These are phyloP conservation scores for Leucocoprinus birnbaumii DNA, from an alignment of 768 basidiomycete genomes.

Conservation along the genomic window DNA sequence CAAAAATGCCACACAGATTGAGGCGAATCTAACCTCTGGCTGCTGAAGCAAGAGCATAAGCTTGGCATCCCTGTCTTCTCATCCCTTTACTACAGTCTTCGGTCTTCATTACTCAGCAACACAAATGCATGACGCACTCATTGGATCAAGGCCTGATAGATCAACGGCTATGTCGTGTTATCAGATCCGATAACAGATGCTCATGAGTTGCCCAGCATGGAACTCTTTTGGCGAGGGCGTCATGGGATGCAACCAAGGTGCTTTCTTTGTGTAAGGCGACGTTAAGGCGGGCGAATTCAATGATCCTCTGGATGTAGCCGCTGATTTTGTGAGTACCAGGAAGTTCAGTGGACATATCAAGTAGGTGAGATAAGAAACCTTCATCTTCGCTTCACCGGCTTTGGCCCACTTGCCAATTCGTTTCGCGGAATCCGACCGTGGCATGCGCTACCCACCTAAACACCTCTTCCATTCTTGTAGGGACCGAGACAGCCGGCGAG, in stretches of 20 bases:
- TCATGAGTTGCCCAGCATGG: background rate
- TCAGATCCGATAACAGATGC: background rate
- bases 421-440: background rate
- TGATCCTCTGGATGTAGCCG: background rate
- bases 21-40: constrained; percentile 9
- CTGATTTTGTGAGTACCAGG: background rate
- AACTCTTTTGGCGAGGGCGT: background rate
- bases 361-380: background rate
- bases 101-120: background rate
- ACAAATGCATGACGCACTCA: background rate
- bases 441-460: background rate
- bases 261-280: background rate
- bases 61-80: constrained; percentile 7
- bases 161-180: too few relatives aligned
- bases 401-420: background rate
- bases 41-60: constrained; percentile 9
- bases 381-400: background rate
- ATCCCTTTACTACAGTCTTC: background rate
- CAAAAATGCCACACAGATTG: constrained; percentile 11
- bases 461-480: background rate
- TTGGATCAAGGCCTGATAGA: background rate
- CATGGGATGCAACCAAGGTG: background rate
- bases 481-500: too few relatives aligned
- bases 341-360: background rate
- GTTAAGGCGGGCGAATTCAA: background rate